Base-by-base conservation (phyloP, 768 basidiomycete genomes). In the Rhizopogon sp. region DNA sequence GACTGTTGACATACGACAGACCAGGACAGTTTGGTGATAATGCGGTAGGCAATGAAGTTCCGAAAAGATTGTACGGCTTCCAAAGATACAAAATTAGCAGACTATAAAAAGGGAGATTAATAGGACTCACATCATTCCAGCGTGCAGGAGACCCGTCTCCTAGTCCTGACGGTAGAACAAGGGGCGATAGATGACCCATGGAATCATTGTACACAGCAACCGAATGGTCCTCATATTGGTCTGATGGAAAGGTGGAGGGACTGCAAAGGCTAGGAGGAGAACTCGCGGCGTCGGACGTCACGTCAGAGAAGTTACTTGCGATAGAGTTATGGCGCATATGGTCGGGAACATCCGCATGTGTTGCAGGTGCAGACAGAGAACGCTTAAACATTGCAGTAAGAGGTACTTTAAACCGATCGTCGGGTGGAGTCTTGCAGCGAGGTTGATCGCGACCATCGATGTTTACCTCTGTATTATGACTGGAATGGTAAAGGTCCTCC, bases 361-460 rank as follows among this genome's bases (percentile, higher is more conserved):
- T 56, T 1, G 74, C 78, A 3, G 81, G 81, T 7, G 78, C 80
- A 39, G 85, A 86, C 3, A 80, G 71, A 10, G 83, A 82, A 51
- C 86, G 83, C 66, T 77, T 84, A 73, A 80, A 83, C 82, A 85
- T 81, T 50, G 82, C 76, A 4, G 83, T 83, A 29, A 85, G 76
- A 3, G 83, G 79, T 25, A 82, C 71, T 39, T 66, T 66, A 66
- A 79, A 74, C 43, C 76, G 70, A 17, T 56, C 53, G 53, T 64
- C 62, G 35, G 67, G 62, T 40, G 70, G 70, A 5, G 68, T 70
- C 55, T 60, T 61, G 28, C 70, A 63, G 33, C 68, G 70, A 8
- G 45, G 33, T 47, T 63, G 62, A 37, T 49, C 60, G 28, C 22
- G 52, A 31, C 44, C 42, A 43, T 54, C 41, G 49, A 31, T 39